Evolutionary conservation across 345 rosid species (phyloP), one percentile per base, ranked within the genome.

Genomic region (Nephelium lappaceum): DNA sequence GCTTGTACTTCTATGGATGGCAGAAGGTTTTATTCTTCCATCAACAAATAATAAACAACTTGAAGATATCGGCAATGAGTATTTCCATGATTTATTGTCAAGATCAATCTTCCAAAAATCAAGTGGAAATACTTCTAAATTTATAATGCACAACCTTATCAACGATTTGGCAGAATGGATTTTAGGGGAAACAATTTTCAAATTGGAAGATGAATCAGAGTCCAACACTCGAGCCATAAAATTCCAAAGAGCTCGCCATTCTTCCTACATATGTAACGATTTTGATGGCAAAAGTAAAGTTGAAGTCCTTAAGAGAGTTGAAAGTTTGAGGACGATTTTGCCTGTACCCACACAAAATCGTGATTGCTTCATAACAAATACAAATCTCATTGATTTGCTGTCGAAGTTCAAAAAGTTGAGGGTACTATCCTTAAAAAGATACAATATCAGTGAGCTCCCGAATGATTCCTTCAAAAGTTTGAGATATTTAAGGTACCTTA

Each of bases 1-100:
- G 6, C 55, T 85, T 23, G 11, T 78, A 9, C 55, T n/a, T 14
- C 49, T 83, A 0, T 85, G 88, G 85, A 74, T 63, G 23, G 82
- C 76, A 8, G 73, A 78, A 55, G 85, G 82, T 31, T 69, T 61
- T 18, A 21, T 82, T 18, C 49, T 31, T 12, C 73, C 45, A 4
- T 55, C 73, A 11, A 10, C n/a, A 6, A 16, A 7, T n/a, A 0
- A 15, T n/a, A 23, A 68, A n/a, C 31, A n/a, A 58, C 12, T 49
- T 5, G 82, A 82, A 58, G 62, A 41, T 41, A 3, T 42, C 0
- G 85, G 79, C 21, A 51, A 23, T 24, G 24, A 45, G 16, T 76
- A 55, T 75, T 75, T 82, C 4, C 14, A 24, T 5, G 27, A 58
- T 12, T 49, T 78, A 14, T 1, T 51, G 3, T 49, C 39, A 43